Evolutionary conservation across 2,329 filamentous ascomycete genomes (phyloP).

Genomic region (Elsinoe ampelina): DNA sequence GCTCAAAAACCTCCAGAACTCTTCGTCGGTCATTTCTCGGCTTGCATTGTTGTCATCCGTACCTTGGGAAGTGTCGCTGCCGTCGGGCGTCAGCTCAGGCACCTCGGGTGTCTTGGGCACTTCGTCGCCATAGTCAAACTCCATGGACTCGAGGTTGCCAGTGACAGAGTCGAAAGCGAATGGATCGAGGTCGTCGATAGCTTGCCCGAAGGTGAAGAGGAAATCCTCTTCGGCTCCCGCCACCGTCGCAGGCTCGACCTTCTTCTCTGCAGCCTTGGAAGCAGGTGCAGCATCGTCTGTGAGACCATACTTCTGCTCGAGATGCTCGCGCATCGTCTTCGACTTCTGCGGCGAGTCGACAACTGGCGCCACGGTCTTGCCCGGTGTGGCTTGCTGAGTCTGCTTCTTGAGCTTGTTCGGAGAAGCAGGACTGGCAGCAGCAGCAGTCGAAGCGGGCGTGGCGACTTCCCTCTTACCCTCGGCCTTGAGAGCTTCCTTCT

Average conservation of each 20-base stretch:
- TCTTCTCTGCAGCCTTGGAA: conserved; percentile 8
- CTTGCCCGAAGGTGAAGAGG: not conserved
- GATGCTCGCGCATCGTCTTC: conserved; percentile 23
- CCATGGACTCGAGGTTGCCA: not conserved
- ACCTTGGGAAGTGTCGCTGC: not conserved
- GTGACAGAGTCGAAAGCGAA: conserved; percentile 6
- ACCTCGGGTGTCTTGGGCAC: conserved; percentile 12
- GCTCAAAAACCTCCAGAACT: conserved; percentile 5
- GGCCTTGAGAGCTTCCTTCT: conserved; percentile 16
- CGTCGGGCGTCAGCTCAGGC: conserved; percentile 11
- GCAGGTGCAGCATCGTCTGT: conserved; percentile 5
- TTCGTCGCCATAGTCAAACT: conserved; percentile 8
- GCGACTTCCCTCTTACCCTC: conserved; percentile 29
- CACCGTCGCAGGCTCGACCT: conserved; percentile 14
- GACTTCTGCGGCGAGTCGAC: conserved; percentile 19
- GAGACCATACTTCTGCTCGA: conserved; percentile 24
- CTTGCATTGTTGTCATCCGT: not conserved
- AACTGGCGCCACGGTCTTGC: conserved; percentile 18
- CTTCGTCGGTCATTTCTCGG: not conserved
- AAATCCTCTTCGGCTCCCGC: not conserved
- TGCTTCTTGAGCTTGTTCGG: conserved; percentile 29
- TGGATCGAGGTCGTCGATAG: conserved; percentile 9
- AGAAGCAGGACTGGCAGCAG: conserved; percentile 22
- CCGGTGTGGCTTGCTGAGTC: conserved; percentile 15
- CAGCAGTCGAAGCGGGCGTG: conserved; percentile 26